These are phyloP conservation scores for Mikania micrantha DNA, from an alignment of 129 eudicot genomes.

Conservation along the genomic window DNA sequence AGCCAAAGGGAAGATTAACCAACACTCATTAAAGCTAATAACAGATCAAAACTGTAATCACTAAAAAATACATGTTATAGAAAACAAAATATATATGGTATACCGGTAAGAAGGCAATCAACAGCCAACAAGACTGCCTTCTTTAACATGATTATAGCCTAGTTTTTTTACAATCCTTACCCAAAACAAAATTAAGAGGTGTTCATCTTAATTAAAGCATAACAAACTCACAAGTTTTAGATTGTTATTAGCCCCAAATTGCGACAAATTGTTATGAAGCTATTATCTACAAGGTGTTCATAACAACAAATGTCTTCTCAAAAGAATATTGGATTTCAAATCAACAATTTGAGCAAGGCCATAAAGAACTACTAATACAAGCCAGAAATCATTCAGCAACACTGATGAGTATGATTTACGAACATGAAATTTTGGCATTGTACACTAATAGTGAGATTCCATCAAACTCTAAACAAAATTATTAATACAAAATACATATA, in stretches of 20 bases:
- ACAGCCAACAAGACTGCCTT: neutral
- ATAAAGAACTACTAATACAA: neutral
- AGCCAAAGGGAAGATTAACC: neutral
- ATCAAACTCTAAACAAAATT: neutral
- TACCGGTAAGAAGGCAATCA: neutral
- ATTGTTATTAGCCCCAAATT: conserved; percentile 1
- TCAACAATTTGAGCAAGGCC: neutral
- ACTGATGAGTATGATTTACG: neutral
- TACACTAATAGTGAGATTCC: neutral
- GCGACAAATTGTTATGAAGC: neutral
- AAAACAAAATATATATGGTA: neutral
- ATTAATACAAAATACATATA: neutral
- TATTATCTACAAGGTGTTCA: neutral
- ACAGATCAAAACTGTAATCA: neutral
- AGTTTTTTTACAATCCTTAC: neutral
- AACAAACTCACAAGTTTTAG: neutral
- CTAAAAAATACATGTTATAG: neutral
- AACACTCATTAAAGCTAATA: neutral
- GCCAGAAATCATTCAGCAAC: neutral
- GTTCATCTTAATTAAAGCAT: neutral
- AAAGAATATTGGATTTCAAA: neutral
- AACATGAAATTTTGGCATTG: neutral
- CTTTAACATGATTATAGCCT: neutral
- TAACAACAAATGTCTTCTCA: neutral
- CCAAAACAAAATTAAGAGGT: neutral